Base-by-base conservation (phyloP, 2,329 filamentous ascomycete genomes). In the Alternaria novae-zelandiae region DNA sequence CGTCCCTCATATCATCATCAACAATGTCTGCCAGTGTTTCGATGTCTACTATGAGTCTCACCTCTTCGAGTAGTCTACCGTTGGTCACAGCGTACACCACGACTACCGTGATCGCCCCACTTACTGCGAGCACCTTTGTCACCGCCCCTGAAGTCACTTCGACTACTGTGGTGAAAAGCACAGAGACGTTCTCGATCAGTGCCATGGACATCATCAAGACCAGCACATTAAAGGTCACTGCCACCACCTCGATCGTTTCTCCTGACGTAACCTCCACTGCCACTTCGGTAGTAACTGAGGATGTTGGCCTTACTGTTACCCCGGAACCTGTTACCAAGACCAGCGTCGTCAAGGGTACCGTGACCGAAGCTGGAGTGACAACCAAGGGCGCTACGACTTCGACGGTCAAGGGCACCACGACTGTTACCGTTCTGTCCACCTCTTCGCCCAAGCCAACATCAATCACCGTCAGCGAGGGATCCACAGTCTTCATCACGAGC, bases 381-480 rank as follows among this genome's bases (percentile, higher is more conserved):
- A 74, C 74, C 44, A 41, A 65, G 61, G 56, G 73, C 54, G 50
- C 69, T 30, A 54, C 61, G 46, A 66, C 63, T 51, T 67, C 36
- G 25, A 75, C 62, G 12, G 54, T 58, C n/a, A 61, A 66, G 46
- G 60, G 54, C 7, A 69, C 62, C 10, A 67, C 64, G 2, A 74
- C 74, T 7, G 26, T 71, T 6, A 75, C 73, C 10, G 57, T 68
- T 5, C 62, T 70, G 6, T 58, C 59, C 17, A 77, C 74, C 1
- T 53, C 70, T 5, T 72, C 73, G 5, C 66, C 71, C 12, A 74
- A 75, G 56, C 71, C 68, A 3, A 66, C 66, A 5, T 78, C 75
- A n/a, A 61, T 72, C 11, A 79, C 74, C 2, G 21, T 56, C 8
- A 67, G 57, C 13, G 32, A 59, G 9, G 68, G 66, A n/a, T 72